Percentiles rank a stretch among this genome's conserved stretches.
Conservation (phyloP, 176 grass and related monocot genomes). For the Musa acuminata region DNA sequence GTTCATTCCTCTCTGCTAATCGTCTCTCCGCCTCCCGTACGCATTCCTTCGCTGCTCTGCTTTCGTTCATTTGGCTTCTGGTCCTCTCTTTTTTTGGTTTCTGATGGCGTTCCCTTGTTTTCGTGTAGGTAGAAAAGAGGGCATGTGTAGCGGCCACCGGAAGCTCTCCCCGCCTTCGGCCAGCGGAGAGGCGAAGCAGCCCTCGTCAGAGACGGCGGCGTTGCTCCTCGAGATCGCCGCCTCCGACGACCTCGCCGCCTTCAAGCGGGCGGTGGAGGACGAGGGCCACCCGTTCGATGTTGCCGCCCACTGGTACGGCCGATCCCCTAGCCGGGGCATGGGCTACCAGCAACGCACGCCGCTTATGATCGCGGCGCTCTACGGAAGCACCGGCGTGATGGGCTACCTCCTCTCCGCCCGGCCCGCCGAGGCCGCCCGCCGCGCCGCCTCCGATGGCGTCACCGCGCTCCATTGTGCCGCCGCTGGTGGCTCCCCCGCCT, state of each 20-base stretch:
- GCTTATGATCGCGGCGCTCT: slow-evolving; percentile 41
- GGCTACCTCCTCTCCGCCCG: slow-evolving; percentile 37
- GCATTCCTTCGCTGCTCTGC: too few species aligned
- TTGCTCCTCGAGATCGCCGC: slow-evolving; percentile 59
- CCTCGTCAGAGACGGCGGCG: neutral
- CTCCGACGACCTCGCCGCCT: slow-evolving; percentile 32
- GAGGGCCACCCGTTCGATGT: slow-evolving; percentile 15
- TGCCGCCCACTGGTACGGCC: slow-evolving; percentile 53
- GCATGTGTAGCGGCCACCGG: neutral
- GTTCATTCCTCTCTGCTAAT: too few species aligned
- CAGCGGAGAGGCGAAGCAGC: neutral
- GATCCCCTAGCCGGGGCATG: slow-evolving; percentile 30
- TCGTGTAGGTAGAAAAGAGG: too few species aligned
- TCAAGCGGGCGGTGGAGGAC: slow-evolving; percentile 41
- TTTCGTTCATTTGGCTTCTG: too few species aligned
- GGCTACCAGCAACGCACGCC: slow-evolving; percentile 55
- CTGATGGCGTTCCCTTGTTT: too few species aligned
- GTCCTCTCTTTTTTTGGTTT: too few species aligned
- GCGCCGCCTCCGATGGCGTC: slow-evolving; percentile 37
- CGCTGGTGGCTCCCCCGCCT: slow-evolving; percentile 39
- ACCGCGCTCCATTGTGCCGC: slow-evolving; percentile 75
- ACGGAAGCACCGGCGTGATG: slow-evolving; percentile 31
- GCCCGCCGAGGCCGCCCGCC: slow-evolving; percentile 46
- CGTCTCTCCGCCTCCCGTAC: too few species aligned
- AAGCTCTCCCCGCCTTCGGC: neutral